These are phyloP conservation scores for Phytophthora multivora DNA, from an alignment of 352 stramenopile species.

Conservation along the genomic window DNA sequence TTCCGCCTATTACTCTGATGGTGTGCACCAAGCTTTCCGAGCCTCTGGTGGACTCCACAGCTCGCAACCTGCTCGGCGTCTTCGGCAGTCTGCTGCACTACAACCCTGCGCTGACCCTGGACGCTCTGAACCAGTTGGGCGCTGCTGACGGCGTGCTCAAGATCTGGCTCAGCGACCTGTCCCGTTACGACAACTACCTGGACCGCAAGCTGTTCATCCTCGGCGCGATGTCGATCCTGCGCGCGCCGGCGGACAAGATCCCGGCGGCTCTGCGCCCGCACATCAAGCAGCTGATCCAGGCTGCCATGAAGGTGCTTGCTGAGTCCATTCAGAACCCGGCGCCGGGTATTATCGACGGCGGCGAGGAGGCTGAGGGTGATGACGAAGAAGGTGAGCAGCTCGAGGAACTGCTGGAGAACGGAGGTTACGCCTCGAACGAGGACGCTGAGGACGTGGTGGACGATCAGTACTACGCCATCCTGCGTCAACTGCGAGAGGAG, in stretches of 20 bases:
- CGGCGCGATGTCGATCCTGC: slow-evolving; percentile 91
- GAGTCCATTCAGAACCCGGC: slow-evolving; percentile 68
- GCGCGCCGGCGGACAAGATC: slow-evolving; percentile 83
- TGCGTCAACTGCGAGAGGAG: slow-evolving; percentile 92
- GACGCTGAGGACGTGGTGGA: slow-evolving; percentile 94
- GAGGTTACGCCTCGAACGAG: slow-evolving; percentile 89
- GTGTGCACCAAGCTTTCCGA: slow-evolving; percentile 64
- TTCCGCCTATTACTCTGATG: slow-evolving; percentile 76
- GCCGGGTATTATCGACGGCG: slow-evolving; percentile 62
- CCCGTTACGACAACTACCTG: slow-evolving; percentile 82
- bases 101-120: slow-evolving; percentile 90
- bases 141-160: slow-evolving; percentile 91
- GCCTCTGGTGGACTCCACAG: slow-evolving; percentile 69
- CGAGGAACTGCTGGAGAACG: slow-evolving; percentile 89
- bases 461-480: slow-evolving; percentile 93
- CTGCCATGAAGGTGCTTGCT: slow-evolving; percentile 86
- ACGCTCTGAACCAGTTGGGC: slow-evolving; percentile 87
- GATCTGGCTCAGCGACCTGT: slow-evolving; percentile 91
- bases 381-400: slow-evolving; percentile 67
- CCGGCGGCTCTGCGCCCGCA: slow-evolving; percentile 85
- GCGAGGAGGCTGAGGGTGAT: slow-evolving; percentile 65
- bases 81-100: slow-evolving; percentile 94
- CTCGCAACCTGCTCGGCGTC: slow-evolving; percentile 89
- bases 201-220: slow-evolving; percentile 94
- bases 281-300: slow-evolving; percentile 87